These are phyloP conservation scores for Stygiomarasmius scandens DNA, from an alignment of 1,284 basidiomycete species.

Conservation along the genomic window DNA sequence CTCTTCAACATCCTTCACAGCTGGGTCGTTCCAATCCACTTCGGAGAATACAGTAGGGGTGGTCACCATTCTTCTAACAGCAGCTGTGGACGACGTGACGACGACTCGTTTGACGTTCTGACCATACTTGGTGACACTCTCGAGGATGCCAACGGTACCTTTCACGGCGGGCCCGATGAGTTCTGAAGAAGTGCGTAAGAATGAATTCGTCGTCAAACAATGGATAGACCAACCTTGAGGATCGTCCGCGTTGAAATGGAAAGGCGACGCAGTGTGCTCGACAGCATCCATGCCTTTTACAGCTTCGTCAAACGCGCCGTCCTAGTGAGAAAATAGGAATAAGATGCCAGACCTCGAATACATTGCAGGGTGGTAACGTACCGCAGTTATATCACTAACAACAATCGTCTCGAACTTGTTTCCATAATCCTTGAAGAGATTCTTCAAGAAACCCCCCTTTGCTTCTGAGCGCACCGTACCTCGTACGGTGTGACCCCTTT, in stretches of 20 bases:
- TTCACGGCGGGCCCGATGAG: constrained; percentile 44
- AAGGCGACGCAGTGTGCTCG: constrained; percentile 61
- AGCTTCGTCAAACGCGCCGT: constrained; percentile 71
- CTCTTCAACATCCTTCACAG: constrained; percentile 44
- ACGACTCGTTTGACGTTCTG: constrained; percentile 59
- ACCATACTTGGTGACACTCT: constrained; percentile 37
- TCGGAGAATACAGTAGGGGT: constrained; percentile 40
- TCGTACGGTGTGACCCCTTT: constrained; percentile 42
- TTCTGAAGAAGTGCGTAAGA: constrained; percentile 26
- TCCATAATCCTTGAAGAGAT: constrained; percentile 40
- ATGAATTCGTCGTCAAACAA: too few relatives aligned
- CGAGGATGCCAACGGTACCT: constrained; percentile 44
- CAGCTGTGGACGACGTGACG: constrained; percentile 62
- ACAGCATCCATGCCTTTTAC: too few relatives aligned
- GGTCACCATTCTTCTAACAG: constrained; percentile 43
- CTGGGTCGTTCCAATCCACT: constrained; percentile 61
- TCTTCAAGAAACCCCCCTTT: constrained; percentile 41
- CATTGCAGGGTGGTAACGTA: constrained; percentile 16
- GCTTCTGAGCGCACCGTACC: constrained; percentile 42
- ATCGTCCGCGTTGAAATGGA: constrained; percentile 35
- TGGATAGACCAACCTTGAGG: constrained; percentile 25
- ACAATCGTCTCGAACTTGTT: constrained; percentile 46
- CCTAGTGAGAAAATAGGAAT: constrained; percentile 29
- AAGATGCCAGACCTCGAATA: neutral
- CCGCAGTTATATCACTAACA: constrained; percentile 50